These are phyloP conservation scores for Aspergillus sp. DNA, from an alignment of 2,329 filamentous ascomycete genomes.

Conservation along the genomic window DNA sequence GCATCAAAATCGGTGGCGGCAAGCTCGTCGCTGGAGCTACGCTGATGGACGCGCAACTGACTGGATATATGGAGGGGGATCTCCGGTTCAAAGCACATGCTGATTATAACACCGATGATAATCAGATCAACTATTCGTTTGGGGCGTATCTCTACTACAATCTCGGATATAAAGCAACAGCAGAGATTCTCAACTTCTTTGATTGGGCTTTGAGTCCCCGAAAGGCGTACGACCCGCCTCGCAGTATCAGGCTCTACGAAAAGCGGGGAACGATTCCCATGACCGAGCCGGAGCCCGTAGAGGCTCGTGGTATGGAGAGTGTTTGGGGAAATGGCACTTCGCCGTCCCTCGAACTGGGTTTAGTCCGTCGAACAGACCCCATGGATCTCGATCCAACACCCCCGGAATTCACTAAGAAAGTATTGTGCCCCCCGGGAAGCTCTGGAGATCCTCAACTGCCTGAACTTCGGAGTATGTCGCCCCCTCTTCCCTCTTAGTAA, in stretches of 20 bases:
- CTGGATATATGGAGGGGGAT: neutral
- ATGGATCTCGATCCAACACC: too few relatives aligned
- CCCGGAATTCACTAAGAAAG: too few relatives aligned
- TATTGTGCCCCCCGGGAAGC: too few relatives aligned
- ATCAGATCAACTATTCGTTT: neutral
- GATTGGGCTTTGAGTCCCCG: neutral
- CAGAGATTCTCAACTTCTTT: slow-evolving; percentile 1
- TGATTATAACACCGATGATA: neutral
- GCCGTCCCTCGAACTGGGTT: too few relatives aligned
- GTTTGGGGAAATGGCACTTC: too few relatives aligned
- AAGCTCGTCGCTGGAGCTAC: slow-evolving; percentile 1
- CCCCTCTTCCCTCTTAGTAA: too few relatives aligned
- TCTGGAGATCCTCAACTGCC: too few relatives aligned
- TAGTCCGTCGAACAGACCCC: too few relatives aligned
- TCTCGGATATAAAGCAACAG: slow-evolving; percentile 3
- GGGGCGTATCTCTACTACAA: slow-evolving; percentile 2
- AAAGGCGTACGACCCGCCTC: neutral
- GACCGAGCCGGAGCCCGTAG: neutral
- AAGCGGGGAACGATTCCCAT: neutral
- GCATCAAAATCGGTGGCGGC: slow-evolving; percentile 18
- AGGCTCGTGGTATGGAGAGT: too few relatives aligned
- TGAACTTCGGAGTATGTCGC: too few relatives aligned
- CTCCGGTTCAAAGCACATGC: slow-evolving; percentile 3
- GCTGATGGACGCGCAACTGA: slow-evolving; percentile 2
- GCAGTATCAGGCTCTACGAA: neutral